phyloP scores from a whole-genome alignment of 768 basidiomycete species.

The Pleurotus platypus region DNA sequence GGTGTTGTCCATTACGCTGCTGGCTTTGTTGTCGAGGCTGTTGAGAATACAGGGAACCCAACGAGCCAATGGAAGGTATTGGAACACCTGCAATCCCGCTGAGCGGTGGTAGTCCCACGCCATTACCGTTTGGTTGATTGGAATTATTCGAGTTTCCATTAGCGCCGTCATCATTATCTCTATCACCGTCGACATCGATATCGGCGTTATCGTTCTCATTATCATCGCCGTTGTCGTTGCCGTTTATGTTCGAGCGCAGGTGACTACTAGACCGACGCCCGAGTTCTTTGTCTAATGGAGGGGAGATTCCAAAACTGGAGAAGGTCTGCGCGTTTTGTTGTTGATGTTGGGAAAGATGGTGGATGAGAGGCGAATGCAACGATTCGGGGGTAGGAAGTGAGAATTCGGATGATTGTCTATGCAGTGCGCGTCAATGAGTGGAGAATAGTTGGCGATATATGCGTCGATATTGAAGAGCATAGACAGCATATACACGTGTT shows the following conservation, averaged over 20 bases:
- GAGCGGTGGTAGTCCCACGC: background rate
- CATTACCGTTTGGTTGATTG: background rate
- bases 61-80: background rate
- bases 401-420: constrained; percentile 27
- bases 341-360: constrained; percentile 11
- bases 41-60: background rate
- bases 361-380: constrained; percentile 18
- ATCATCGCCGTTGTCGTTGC: background rate
- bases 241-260: background rate
- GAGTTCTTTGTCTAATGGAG: constrained; percentile 12
- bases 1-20: background rate
- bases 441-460: constrained; percentile 7
- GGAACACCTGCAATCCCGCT: background rate
- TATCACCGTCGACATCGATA: too few relatives aligned
- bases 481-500: background rate
- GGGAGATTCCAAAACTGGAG: constrained; percentile 21
- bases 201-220: too few relatives aligned
- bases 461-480: background rate
- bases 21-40: background rate
- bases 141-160: constrained; percentile 16
- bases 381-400: constrained; percentile 42
- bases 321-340: constrained; percentile 16
- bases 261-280: background rate
- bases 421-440: background rate
- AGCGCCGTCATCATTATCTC: constrained; percentile 5